phyloP scores from a whole-genome alignment of 2,329 filamentous ascomycete genomes.

The Neurospora sp. region DNA sequence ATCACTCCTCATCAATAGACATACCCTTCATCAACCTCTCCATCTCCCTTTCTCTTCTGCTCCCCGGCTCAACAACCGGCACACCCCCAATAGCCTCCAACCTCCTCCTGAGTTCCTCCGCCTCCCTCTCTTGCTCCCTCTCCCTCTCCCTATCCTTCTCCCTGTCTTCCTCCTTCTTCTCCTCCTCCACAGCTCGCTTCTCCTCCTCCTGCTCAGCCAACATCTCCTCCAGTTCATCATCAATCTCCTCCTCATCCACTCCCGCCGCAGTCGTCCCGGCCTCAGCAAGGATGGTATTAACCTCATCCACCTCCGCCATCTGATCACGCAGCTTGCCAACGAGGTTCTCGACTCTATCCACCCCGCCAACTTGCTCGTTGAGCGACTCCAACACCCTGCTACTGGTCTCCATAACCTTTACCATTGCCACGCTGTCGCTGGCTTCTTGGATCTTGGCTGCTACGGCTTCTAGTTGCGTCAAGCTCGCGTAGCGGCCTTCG shows the following conservation, averaged over 20 bases:
- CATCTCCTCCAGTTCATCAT: constrained; percentile 76
- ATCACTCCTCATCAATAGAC: constrained; percentile 22
- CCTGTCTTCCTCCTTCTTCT: constrained; percentile 39
- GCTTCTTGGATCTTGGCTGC: constrained; percentile 80
- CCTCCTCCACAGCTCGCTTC: constrained; percentile 36
- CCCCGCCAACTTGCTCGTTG: constrained; percentile 68
- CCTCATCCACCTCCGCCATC: constrained; percentile 74
- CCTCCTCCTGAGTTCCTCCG: constrained; percentile 35
- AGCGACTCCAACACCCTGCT: constrained; percentile 62
- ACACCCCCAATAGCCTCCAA: constrained; percentile 39
- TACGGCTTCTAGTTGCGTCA: constrained; percentile 75
- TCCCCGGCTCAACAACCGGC: constrained; percentile 12
- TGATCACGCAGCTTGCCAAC: constrained; percentile 69
- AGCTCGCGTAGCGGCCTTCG: constrained; percentile 58
- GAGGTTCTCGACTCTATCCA: constrained; percentile 64
- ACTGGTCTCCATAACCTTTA: constrained; percentile 73
- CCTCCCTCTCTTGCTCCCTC: constrained; percentile 31
- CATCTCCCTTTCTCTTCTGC: constrained; percentile 23
- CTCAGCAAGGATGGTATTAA: constrained; percentile 68
- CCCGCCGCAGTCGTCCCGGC: constrained; percentile 29
- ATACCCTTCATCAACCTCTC: constrained; percentile 20
- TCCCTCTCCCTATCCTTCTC: constrained; percentile 15
- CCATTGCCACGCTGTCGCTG: constrained; percentile 71
- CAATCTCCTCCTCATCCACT: constrained; percentile 75
- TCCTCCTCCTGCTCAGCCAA: constrained; percentile 46